Percentiles rank a stretch among this genome's conserved stretches.
Conservation (phyloP, 805 yeast species). For the Middelhovenomyces tepae region DNA sequence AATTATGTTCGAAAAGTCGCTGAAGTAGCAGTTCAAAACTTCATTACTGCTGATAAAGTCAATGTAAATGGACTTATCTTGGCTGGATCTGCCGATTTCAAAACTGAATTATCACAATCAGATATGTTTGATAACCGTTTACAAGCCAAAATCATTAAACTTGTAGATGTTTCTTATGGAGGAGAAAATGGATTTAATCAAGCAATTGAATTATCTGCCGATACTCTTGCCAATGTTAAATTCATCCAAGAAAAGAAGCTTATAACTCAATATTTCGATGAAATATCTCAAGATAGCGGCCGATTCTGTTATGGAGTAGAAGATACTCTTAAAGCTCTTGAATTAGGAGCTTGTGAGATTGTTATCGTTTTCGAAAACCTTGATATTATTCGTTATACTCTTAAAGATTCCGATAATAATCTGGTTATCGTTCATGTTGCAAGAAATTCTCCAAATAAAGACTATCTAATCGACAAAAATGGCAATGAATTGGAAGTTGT, state of each 20-base stretch:
- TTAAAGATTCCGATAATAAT: constrained; percentile 74
- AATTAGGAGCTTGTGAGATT: constrained; percentile 90
- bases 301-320: constrained; percentile 96
- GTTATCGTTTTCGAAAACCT: constrained; percentile 90
- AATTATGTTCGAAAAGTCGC: constrained; percentile 97
- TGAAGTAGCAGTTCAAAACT: constrained; percentile 95
- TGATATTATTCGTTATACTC: constrained; percentile 72
- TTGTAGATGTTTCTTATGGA: constrained; percentile 97
- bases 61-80: constrained; percentile 89
- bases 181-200: constrained; percentile 99
- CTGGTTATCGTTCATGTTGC: constrained; percentile 64
- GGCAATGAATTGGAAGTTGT: constrained; percentile 89
- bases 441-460: constrained; percentile 67
- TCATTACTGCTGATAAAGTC: constrained; percentile 89
- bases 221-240: constrained; percentile 92
- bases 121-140: constrained; percentile 90
- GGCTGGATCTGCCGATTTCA: constrained; percentile 99
- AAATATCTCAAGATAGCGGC: constrained; percentile 95
- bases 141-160: constrained; percentile 75
- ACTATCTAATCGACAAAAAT: constrained; percentile 73
- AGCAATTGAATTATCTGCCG: constrained; percentile 96
- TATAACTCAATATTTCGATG: constrained; percentile 86
- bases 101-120: constrained; percentile 84
- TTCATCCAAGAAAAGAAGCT: constrained; percentile 97
- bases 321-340: constrained; percentile 92